Conservation (phyloP, 2,329 filamentous ascomycete species). For the Fusarium luffae region DNA sequence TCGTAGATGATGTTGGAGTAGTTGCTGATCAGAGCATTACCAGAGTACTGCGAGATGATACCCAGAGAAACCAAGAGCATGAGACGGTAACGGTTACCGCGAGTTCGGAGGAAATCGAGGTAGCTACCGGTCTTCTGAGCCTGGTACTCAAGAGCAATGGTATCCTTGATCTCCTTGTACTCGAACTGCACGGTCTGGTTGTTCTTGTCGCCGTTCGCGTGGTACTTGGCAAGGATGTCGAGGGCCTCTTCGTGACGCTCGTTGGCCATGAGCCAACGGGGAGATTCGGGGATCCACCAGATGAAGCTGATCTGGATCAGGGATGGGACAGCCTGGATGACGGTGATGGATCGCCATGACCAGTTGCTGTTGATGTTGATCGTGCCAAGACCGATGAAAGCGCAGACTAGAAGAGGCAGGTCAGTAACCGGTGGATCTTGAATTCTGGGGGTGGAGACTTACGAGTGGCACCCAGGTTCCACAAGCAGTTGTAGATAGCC, state of each 20-base stretch:
- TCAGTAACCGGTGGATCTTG: neutral
- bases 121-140: slow-evolving; percentile 64
- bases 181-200: slow-evolving; percentile 73
- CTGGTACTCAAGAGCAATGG: slow-evolving; percentile 55
- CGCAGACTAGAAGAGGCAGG: slow-evolving; percentile 55
- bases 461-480: slow-evolving; percentile 66
- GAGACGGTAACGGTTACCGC: slow-evolving; percentile 72
- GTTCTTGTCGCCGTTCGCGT: slow-evolving; percentile 68
- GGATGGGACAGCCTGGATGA: slow-evolving; percentile 72
- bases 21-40: slow-evolving; percentile 74
- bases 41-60: slow-evolving; percentile 75
- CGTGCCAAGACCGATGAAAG: slow-evolving; percentile 73
- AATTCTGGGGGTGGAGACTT: slow-evolving; percentile 32
- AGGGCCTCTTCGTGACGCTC: slow-evolving; percentile 72
- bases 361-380: slow-evolving; percentile 67
- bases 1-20: slow-evolving; percentile 72
- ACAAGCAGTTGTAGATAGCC: slow-evolving; percentile 74
- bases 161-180: slow-evolving; percentile 73
- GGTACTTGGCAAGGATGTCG: slow-evolving; percentile 69
- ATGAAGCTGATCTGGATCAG: slow-evolving; percentile 72
- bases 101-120: slow-evolving; percentile 69
- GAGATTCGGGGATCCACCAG: slow-evolving; percentile 74
- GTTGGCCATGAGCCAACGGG: slow-evolving; percentile 72
- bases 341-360: slow-evolving; percentile 74
- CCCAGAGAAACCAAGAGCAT: slow-evolving; percentile 71